phyloP scores from a whole-genome alignment of 2,329 filamentous ascomycete species.

The Epichloe aotearoae region DNA sequence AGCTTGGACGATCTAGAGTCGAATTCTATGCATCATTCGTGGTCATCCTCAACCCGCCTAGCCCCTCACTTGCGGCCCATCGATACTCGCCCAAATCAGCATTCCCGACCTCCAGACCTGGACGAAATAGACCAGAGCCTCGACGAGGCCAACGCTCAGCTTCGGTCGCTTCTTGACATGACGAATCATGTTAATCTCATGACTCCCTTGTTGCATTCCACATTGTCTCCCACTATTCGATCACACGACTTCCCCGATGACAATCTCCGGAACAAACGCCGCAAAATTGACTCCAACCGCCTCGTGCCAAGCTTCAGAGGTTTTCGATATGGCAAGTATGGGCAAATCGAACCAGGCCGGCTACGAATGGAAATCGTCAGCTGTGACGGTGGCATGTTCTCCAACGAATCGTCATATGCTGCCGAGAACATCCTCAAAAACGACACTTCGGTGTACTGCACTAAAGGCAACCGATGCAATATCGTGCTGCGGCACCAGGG shows the following conservation, averaged over 20 bases:
- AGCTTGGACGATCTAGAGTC: slow-evolving; percentile 15
- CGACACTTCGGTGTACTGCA: slow-evolving; percentile 80
- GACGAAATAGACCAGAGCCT: slow-evolving; percentile 26
- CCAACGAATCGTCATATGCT: slow-evolving; percentile 49
- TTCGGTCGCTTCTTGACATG: slow-evolving; percentile 29
- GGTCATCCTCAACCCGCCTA: slow-evolving; percentile 13
- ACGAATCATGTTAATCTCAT: slow-evolving; percentile 18
- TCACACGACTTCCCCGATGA: slow-evolving; percentile 30
- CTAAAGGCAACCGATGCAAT: slow-evolving; percentile 76
- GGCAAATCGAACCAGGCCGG: slow-evolving; percentile 71
- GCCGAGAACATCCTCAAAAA: slow-evolving; percentile 74
- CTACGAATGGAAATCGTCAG: slow-evolving; percentile 79
- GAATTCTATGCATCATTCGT: slow-evolving; percentile 14
- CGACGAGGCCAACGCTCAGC: slow-evolving; percentile 30
- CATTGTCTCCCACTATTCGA: slow-evolving; percentile 21
- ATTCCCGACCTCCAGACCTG: slow-evolving; percentile 14
- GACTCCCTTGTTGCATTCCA: slow-evolving; percentile 17
- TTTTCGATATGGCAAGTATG: slow-evolving; percentile 74
- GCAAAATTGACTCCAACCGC: slow-evolving; percentile 56
- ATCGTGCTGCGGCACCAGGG: slow-evolving; percentile 73
- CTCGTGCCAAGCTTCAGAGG: slow-evolving; percentile 34
- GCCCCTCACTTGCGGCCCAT: slow-evolving; percentile 13
- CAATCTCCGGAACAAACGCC: slow-evolving; percentile 47
- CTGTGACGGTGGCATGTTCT: slow-evolving; percentile 69
- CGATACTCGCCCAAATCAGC: slow-evolving; percentile 7